These are phyloP conservation scores for Suillus hirtellus DNA, from an alignment of 768 basidiomycete genomes.

Conservation along the genomic window DNA sequence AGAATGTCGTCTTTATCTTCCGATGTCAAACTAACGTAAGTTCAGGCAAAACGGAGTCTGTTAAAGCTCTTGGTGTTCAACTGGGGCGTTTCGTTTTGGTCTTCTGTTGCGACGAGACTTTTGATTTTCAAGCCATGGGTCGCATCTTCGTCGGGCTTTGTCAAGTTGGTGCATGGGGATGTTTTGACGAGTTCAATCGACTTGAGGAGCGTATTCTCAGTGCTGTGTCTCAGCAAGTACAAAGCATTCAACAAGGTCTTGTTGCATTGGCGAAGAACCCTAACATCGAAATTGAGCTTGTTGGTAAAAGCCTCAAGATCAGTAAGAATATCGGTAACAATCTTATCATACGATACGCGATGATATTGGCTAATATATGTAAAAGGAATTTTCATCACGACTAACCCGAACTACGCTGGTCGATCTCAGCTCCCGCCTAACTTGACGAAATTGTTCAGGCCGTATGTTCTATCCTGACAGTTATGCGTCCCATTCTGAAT, in stretches of 20 bases:
- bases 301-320: conserved; percentile 91
- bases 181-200: conserved; percentile 97
- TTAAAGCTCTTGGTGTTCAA: conserved; percentile 97
- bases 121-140: conserved; percentile 99
- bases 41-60: conserved; percentile 96
- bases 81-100: conserved; percentile 98
- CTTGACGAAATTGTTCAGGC: conserved; percentile 89
- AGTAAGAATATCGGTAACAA: conserved; percentile 86
- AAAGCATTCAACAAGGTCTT: conserved; percentile 96
- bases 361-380: conserved; percentile 14
- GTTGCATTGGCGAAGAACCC: conserved; percentile 82
- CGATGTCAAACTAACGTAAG: conserved; percentile 12
- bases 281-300: conserved; percentile 89
- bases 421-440: conserved; percentile 89
- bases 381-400: conserved; percentile 95
- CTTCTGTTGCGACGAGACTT: conserved; percentile 99
- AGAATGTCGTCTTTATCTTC: conserved; percentile 18
- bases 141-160: conserved; percentile 98
- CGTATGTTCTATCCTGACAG: conserved; percentile 50
- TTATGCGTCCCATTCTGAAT: conserved; percentile 14
- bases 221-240: conserved; percentile 98
- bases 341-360: background rate
- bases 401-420: conserved; percentile 98
- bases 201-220: conserved; percentile 97
- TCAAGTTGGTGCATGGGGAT: conserved; percentile 99